A percentile compares a stretch with the other conserved stretches of the same genome.
phyloP scores from a whole-genome alignment of 2,329 filamentous ascomycete species.

The Pestalotiopsis sp. region DNA sequence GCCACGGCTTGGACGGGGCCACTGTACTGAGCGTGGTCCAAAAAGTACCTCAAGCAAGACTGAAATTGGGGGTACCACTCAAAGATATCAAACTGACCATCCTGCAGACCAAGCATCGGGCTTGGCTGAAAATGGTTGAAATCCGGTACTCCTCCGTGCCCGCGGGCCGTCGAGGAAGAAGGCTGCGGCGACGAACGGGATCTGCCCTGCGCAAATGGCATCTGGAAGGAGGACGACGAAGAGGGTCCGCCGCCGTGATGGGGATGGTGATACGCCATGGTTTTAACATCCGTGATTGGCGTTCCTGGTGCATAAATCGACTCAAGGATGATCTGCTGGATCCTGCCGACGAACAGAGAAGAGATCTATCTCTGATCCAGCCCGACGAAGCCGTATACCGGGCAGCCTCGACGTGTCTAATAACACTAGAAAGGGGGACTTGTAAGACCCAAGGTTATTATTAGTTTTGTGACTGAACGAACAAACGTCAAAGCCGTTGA shows the following conservation, averaged over 20 bases:
- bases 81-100: constrained; percentile 72
- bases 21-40: constrained; percentile 87
- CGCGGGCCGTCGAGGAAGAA: constrained; percentile 20
- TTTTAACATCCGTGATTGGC: neutral
- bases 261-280: constrained; percentile 29
- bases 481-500: constrained; percentile 18
- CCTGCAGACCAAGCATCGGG: constrained; percentile 28
- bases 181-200: constrained; percentile 27
- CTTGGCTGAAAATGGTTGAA: constrained; percentile 19
- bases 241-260: constrained; percentile 23
- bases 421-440: constrained; percentile 23
- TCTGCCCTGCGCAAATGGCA: constrained; percentile 24
- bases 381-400: neutral
- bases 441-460: constrained; percentile 9
- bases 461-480: constrained; percentile 3
- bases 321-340: neutral
- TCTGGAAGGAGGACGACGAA: constrained; percentile 21
- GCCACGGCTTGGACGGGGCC: constrained; percentile 83
- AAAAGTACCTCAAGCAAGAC: constrained; percentile 86
- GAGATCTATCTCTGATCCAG: neutral
- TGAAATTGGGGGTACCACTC: constrained; percentile 93
- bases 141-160: constrained; percentile 22
- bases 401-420: constrained; percentile 22
- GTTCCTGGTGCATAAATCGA: neutral
- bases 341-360: neutral